Evolutionary conservation across 768 basidiomycete species (phyloP).

Genomic region (Pholiota molesta): DNA sequence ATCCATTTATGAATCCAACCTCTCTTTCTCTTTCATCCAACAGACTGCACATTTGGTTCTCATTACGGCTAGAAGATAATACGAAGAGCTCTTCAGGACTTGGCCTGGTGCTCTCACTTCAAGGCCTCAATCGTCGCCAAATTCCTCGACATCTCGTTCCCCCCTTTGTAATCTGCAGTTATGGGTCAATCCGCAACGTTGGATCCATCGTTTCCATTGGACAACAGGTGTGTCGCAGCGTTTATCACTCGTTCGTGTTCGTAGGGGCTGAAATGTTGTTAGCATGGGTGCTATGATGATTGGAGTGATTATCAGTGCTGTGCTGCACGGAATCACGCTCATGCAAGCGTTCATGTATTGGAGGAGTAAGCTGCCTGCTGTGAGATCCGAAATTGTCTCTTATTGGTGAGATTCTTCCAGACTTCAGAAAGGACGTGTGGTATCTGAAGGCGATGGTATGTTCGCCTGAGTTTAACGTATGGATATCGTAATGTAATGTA

Average conservation of each 20-base stretch:
- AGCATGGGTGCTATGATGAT: conserved; percentile 50
- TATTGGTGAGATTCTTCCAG: conserved; percentile 16
- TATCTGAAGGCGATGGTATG: conserved; percentile 44
- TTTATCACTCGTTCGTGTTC: background rate
- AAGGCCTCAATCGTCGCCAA: background rate
- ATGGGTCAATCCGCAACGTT: conserved; percentile 8
- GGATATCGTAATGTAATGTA: background rate
- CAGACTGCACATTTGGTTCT: background rate
- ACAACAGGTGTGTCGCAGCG: conserved; percentile 32
- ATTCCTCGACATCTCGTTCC: background rate
- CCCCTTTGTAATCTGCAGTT: background rate
- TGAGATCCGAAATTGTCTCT: background rate
- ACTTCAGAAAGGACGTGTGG: conserved; percentile 43
- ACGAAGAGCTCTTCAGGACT: background rate
- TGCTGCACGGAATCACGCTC: conserved; percentile 46
- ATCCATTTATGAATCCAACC: background rate
- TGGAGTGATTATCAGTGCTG: conserved; percentile 39
- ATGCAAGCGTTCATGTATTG: conserved; percentile 55
- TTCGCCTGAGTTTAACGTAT: background rate
- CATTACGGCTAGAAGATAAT: background rate
- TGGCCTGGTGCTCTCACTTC: background rate
- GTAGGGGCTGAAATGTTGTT: background rate
- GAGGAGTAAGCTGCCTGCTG: conserved; percentile 26
- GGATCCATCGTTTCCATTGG: conserved; percentile 26
- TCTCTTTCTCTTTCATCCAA: conserved; percentile 1